phyloP scores from a whole-genome alignment of 2,329 filamentous ascomycete species.

The Beauveria caledonica region DNA sequence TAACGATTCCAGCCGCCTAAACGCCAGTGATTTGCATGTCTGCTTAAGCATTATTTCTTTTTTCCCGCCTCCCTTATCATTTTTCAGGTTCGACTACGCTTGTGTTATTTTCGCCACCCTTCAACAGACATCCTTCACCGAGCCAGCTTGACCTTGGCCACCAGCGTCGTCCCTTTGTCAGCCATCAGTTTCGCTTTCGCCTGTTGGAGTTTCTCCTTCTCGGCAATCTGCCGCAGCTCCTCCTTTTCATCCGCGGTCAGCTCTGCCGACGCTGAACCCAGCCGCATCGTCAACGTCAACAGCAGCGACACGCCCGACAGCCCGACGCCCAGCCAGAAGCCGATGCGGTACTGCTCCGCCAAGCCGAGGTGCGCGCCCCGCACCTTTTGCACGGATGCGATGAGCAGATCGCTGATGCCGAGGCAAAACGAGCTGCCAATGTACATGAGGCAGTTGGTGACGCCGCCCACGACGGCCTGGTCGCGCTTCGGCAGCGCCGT shows the following conservation, averaged over 20 bases:
- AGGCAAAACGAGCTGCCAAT: slow-evolving; percentile 52
- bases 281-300: slow-evolving; percentile 20
- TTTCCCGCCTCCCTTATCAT: no score
- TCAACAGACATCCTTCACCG: neutral
- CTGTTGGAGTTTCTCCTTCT: neutral
- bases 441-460: slow-evolving; percentile 51
- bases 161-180: neutral
- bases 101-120: neutral
- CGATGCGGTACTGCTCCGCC: slow-evolving; percentile 40
- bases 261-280: slow-evolving; percentile 11
- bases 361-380: slow-evolving; percentile 23
- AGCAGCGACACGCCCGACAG: slow-evolving; percentile 38
- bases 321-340: slow-evolving; percentile 49
- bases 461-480: slow-evolving; percentile 52
- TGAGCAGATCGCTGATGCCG: slow-evolving; percentile 47
- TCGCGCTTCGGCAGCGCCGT: slow-evolving; percentile 44
- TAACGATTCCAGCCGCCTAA: no score
- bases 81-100: no score
- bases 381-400: slow-evolving; percentile 29
- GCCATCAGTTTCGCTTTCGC: neutral
- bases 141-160: neutral
- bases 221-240: neutral
- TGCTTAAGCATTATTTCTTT: no score
- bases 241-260: slow-evolving; percentile 11
- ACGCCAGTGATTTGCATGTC: no score